Evolutionary conservation across 225 moss, liverwort and hornwort species (phyloP).

Genomic region (Asterella californica): DNA sequence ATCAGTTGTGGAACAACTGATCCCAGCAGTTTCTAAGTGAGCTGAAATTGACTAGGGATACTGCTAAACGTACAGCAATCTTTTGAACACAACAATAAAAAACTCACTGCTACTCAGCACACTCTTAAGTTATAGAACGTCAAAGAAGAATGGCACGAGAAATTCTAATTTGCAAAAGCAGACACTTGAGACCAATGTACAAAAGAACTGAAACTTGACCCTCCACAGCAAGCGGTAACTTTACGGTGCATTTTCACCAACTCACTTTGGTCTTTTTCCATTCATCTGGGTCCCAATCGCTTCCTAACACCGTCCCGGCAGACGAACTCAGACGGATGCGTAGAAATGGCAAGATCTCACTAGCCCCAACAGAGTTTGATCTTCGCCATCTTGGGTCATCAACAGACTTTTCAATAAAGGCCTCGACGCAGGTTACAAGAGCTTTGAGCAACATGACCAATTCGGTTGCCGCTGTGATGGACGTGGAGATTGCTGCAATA

Average conservation of each 20-base stretch:
- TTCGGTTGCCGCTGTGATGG: conserved; percentile 64
- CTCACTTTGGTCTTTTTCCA: conserved; percentile 72
- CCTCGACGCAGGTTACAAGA: conserved; percentile 59
- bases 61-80: not conserved
- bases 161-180: too few relatives aligned
- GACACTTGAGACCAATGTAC: not conserved
- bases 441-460: conserved; percentile 77
- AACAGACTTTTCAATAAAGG: conserved; percentile 49
- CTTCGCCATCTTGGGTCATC: conserved; percentile 54
- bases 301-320: conserved; percentile 63
- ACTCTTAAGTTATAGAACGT: too few relatives aligned
- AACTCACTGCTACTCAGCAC: not conserved
- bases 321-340: conserved; percentile 57
- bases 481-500: conserved; percentile 52
- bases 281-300: conserved; percentile 69
- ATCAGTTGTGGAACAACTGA: too few relatives aligned
- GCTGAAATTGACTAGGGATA: not conserved
- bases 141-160: too few relatives aligned
- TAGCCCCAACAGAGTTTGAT: conserved; percentile 47
- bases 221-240: not conserved
- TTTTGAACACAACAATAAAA: not conserved
- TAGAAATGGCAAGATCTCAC: conserved; percentile 57
- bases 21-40: too few relatives aligned
- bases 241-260: not conserved
- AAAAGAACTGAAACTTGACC: not conserved